phyloP scores from a whole-genome alignment of 352 stramenopile genomes.

The Elongisporangium undulatum region DNA sequence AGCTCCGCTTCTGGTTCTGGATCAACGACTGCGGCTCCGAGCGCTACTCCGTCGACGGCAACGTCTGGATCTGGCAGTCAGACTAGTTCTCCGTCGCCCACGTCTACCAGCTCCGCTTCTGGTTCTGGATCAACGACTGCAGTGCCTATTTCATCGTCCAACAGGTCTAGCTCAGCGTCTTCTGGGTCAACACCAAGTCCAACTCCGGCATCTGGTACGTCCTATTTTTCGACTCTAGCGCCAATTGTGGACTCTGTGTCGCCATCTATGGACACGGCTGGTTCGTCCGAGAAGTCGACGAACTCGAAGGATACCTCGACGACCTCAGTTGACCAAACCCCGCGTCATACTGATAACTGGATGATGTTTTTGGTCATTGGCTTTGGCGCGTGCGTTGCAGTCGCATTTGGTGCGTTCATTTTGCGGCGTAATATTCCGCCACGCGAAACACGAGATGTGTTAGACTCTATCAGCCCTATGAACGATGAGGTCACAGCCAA shows the following conservation, averaged over 20 bases:
- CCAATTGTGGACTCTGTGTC: constrained; percentile 20
- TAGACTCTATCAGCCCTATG: constrained; percentile 14
- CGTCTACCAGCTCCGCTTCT: background rate
- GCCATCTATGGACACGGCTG: constrained; percentile 1
- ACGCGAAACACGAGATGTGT: constrained; percentile 16
- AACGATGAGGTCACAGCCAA: constrained; percentile 9
- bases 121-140: background rate
- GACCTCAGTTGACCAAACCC: constrained; percentile 6
- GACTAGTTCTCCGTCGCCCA: background rate
- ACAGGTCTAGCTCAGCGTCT: constrained; percentile 5
- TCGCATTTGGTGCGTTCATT: constrained; percentile 27
- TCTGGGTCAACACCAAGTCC: background rate
- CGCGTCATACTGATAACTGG: constrained; percentile 5
- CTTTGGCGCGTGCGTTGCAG: constrained; percentile 15
- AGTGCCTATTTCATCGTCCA: too few species aligned
- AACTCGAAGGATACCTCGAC: constrained; percentile 9
- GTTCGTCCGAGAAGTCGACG: constrained; percentile 4
- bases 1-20: background rate
- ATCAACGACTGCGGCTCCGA: background rate
- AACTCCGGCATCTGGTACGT: constrained; percentile 2
- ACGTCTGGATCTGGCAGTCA: background rate
- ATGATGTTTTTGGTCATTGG: constrained; percentile 31
- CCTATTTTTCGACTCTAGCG: constrained; percentile 10
- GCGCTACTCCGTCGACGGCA: background rate
- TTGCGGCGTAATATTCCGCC: constrained; percentile 11